phyloP scores from a whole-genome alignment of 2,329 filamentous ascomycete species.

The Lizonia empirigonia region DNA sequence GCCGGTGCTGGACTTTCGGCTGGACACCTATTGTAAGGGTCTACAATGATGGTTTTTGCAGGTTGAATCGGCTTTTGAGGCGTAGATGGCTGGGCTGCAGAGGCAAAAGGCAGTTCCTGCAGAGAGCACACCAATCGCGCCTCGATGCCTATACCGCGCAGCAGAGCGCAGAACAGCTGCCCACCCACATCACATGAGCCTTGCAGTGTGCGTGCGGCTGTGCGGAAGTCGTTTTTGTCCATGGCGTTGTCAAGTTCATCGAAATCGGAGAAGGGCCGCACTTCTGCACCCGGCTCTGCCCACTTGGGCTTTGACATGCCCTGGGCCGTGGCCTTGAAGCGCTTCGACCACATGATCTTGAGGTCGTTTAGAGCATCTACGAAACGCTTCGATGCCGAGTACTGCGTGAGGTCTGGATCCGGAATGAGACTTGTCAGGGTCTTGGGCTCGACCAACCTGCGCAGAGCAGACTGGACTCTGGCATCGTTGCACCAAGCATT shows the following conservation, averaged over 20 bases:
- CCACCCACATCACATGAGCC: slow-evolving; percentile 90
- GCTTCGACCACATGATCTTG: slow-evolving; percentile 68
- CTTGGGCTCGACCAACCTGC: slow-evolving; percentile 67
- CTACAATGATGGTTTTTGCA: slow-evolving; percentile 35
- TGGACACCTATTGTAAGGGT: slow-evolving; percentile 40
- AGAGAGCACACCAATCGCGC: slow-evolving; percentile 87
- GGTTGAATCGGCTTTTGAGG: slow-evolving; percentile 31
- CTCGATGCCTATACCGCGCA: slow-evolving; percentile 82
- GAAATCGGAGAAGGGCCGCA: slow-evolving; percentile 56
- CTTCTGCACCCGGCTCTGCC: slow-evolving; percentile 69
- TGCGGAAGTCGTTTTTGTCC: slow-evolving; percentile 74
- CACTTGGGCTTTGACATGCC: slow-evolving; percentile 61
- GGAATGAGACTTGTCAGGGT: slow-evolving; percentile 72
- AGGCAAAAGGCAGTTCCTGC: slow-evolving; percentile 76
- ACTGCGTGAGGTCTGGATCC: slow-evolving; percentile 69
- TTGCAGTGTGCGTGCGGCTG: slow-evolving; percentile 69
- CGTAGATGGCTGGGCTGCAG: slow-evolving; percentile 39
- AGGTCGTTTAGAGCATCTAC: slow-evolving; percentile 77
- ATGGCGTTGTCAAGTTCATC: slow-evolving; percentile 70
- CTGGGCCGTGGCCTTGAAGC: slow-evolving; percentile 70
- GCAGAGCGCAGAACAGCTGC: slow-evolving; percentile 85
- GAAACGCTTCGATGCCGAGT: slow-evolving; percentile 75
- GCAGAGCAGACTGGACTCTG: slow-evolving; percentile 63
- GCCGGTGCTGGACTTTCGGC: slow-evolving; percentile 25
- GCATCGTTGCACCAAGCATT: slow-evolving; percentile 90